Evolutionary conservation across 495 filamentous ascomycete genomes (phyloP).

Genomic region (Trichoderma virens): DNA sequence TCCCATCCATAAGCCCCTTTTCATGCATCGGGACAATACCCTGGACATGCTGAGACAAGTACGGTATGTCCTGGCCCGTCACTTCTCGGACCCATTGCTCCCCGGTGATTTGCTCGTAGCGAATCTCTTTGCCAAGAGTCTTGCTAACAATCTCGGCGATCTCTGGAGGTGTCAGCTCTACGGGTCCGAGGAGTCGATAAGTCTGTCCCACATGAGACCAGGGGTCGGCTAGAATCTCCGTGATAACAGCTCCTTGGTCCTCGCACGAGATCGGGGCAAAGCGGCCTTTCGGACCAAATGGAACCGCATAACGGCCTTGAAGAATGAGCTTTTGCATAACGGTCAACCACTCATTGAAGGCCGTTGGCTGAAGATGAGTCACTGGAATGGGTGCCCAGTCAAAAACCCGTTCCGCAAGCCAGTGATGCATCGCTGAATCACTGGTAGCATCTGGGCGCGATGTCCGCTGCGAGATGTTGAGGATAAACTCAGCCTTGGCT

Average conservation of each 20-base stretch:
- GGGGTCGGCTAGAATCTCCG: neutral
- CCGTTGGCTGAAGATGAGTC: neutral
- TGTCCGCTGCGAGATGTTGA: no score
- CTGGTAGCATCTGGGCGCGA: no score
- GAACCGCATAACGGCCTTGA: neutral
- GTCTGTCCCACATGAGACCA: neutral
- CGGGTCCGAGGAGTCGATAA: neutral
- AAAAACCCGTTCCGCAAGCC: neutral
- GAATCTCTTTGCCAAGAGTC: neutral
- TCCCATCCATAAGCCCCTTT: no score
- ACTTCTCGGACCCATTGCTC: neutral
- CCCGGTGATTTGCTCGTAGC: neutral
- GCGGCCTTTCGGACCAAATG: neutral
- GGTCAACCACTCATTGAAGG: neutral
- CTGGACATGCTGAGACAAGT: no score
- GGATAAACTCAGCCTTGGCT: no score
- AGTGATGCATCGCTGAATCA: no score
- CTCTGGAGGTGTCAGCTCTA: neutral
- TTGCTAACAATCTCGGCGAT: neutral
- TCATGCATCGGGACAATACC: no score
- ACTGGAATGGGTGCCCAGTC: neutral
- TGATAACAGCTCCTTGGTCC: neutral
- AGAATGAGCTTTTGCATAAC: neutral
- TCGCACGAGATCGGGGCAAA: neutral
- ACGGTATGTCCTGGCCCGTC: no score